Evolutionary conservation across 306 rosid genomes (phyloP).

Genomic region (Malus sieversii): DNA sequence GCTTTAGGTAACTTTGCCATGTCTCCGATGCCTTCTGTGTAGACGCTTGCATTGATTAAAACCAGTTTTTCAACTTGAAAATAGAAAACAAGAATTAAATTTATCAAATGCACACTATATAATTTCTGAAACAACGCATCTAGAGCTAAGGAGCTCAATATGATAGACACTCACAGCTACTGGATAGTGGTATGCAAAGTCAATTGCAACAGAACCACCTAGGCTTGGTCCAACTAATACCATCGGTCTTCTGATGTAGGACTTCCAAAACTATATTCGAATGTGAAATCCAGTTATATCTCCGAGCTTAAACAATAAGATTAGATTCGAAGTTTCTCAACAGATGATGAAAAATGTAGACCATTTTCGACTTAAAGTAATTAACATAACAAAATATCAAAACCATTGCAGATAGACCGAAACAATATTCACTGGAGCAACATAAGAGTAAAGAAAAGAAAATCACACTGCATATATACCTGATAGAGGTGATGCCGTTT

Average conservation of each 20-base stretch:
- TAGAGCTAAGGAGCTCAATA: background rate
- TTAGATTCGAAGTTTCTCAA: background rate
- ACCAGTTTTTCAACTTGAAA: slow-evolving; percentile 41
- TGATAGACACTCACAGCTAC: slow-evolving; percentile 59
- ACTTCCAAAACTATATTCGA: slow-evolving; percentile 64
- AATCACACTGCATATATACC: slow-evolving; percentile 28
- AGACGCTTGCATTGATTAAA: slow-evolving; percentile 42
- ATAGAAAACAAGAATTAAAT: background rate
- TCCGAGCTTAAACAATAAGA: background rate
- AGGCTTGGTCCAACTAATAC: slow-evolving; percentile 97
- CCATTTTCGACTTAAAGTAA: background rate
- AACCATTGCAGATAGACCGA: background rate
- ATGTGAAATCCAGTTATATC: background rate
- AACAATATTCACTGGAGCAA: background rate
- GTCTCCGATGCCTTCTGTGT: slow-evolving; percentile 26
- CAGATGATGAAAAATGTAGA: background rate
- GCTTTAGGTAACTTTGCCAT: slow-evolving; percentile 23
- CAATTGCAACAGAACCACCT: slow-evolving; percentile 92
- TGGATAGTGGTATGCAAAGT: slow-evolving; percentile 76
- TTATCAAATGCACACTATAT: background rate
- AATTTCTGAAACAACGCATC: background rate
- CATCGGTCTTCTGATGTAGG: slow-evolving; percentile 71
- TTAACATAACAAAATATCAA: background rate
- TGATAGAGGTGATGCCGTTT: slow-evolving; percentile 84
- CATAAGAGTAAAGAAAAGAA: background rate